Base-by-base conservation (phyloP, 768 basidiomycete species). In the Flagelloscypha sp. region DNA sequence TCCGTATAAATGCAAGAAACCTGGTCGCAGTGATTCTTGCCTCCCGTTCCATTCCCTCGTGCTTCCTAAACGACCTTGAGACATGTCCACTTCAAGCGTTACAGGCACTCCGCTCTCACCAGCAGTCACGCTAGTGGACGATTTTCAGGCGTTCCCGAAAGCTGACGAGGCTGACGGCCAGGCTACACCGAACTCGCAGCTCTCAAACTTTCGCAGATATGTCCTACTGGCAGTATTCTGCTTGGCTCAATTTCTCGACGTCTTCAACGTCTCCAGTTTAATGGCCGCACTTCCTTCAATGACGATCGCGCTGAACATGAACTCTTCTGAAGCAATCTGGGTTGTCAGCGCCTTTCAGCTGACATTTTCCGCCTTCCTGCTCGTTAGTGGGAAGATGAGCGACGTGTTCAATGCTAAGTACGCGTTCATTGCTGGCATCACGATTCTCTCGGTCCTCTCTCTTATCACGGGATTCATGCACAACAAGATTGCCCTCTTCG, bases 401-500 rank as follows among this genome's bases (percentile, higher is more conserved):
- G 55, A 56, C 24, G 40, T 56, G 4, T 56, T 50, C 33, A 43
- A 48, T 37, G 50, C 53, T n/a, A 13, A 60, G 62, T 61, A 31
- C 42, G 49, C 51, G 27, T 70, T 70, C 43, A 39, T 64, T 13
- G 39, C 23, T 0, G 70, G 70, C n/a, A 44, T 65, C 24, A 33
- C 45, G 23, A 36, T 37, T 8, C 47, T 70, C 3, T 66, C 66
- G 4, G 28, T 65, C 30, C 41, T 68, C 21, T 59, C 60, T 8
- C 34, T 69, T 17, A 50, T 52, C 24, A 54, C 56, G 11, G 66
- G 63, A 20, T 70, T 70, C 43, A 54, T 58, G 18, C 37, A 55
- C 16, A 54, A 61, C 47, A 65, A 71, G 44, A 62, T 74, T 34
- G 58, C 55, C 0, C 54, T 79, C 29, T 57, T 76, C 24, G 56